Evolutionary conservation across 495 filamentous ascomycete genomes (phyloP), one percentile per base, ranked within the genome.

Genomic region (Aspergillus carlsbadensis): DNA sequence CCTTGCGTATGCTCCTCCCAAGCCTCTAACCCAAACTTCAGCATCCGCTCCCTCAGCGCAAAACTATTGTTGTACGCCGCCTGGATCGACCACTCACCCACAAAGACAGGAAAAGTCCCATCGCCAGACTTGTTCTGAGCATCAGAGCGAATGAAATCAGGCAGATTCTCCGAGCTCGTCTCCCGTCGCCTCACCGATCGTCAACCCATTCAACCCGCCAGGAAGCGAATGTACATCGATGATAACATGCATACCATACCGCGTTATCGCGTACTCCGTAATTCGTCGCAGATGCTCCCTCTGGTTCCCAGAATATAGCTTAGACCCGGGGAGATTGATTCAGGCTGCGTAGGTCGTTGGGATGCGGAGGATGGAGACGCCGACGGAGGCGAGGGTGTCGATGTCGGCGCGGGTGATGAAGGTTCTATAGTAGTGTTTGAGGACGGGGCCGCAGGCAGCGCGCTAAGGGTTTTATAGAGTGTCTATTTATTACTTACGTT

Each of bases 151-250:
- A 73, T 42, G 39, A 56, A 59, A 3, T 20, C 35, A 0, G 62
- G 57, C 33, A 71, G 24, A 54, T 65, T 69, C n/a, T 46, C 58
- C 3, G 64, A 62, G 4, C 63, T 69, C 17, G 62, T 42, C 60
- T 0, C 65, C 66, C 0, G 47, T 59, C 5, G 62, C 60, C 39
- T 71, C 66, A 10, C 70, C 70, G 20, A 69, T 69, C 33, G 63
- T 61, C 0, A 69, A 58, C 0, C 68, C 66, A 29, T 70, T 71
- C 0, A 57, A 54, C 0, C 70, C 68, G 10, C 66, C 70, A 0
- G 68, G 70, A 1, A 73, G 62, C 0, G 63, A 69, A 47, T 73
- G 68, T 10, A 70, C 45, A 18, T 70, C 68, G 14, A 73, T n/a
- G 4, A 70, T 54, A 36, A 73, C 54, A 18, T 66, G 70, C 68